A percentile compares a stretch with the other conserved stretches of the same genome.
Conservation (phyloP, 257 asterid species). For the Nyctanthes arbortristis region DNA sequence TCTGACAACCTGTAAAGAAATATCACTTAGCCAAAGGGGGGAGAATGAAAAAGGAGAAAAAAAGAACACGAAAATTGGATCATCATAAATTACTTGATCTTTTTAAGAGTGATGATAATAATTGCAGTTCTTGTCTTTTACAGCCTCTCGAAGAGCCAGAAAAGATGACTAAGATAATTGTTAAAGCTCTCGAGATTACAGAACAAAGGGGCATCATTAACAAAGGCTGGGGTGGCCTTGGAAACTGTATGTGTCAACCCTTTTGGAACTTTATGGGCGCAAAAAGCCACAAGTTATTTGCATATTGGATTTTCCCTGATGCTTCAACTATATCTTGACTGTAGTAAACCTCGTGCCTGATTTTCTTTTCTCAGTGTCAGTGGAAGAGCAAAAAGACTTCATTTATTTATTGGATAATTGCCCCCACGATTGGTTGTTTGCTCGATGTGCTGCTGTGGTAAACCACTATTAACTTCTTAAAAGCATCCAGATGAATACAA, state of each 20-base stretch:
- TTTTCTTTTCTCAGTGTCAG: slow-evolving; percentile 37
- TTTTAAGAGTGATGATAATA: background rate
- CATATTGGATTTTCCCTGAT: background rate
- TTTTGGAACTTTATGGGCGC: background rate
- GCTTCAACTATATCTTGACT: background rate
- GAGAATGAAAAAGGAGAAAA: background rate
- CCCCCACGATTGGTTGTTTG: slow-evolving; percentile 95
- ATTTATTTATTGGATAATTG: slow-evolving; percentile 71
- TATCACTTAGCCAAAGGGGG: background rate
- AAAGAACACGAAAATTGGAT: background rate
- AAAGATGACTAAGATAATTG: slow-evolving; percentile 79
- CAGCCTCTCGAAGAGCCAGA: slow-evolving; percentile 91
- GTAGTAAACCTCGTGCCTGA: background rate
- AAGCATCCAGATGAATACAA: background rate
- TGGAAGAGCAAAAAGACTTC: slow-evolving; percentile 69
- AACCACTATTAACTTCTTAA: slow-evolving; percentile 8
- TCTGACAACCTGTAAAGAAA: background rate
- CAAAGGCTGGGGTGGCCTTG: slow-evolving; percentile 98
- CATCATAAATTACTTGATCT: background rate
- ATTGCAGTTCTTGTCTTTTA: slow-evolving; percentile 3
- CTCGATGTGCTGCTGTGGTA: slow-evolving; percentile 88
- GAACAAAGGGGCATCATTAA: slow-evolving; percentile 91
- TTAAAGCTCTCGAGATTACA: slow-evolving; percentile 74
- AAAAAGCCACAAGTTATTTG: background rate
- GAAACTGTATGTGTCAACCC: slow-evolving; percentile 52